Conservation (phyloP, 768 basidiomycete genomes). For the Leccinum boreale region DNA sequence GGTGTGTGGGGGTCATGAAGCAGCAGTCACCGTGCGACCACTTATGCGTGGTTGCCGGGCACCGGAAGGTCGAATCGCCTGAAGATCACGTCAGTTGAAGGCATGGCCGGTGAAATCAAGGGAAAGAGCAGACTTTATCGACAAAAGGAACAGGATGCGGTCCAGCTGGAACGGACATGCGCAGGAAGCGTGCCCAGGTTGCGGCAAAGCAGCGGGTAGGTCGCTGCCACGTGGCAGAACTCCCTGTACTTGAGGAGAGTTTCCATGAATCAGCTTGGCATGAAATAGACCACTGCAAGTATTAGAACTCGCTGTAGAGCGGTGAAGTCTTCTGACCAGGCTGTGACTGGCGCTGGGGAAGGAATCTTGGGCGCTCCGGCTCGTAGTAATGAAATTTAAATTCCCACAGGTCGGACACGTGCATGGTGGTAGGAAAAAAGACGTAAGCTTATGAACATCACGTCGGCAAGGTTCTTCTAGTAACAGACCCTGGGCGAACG, state of each 20-base stretch:
- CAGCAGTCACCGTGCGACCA: conserved; percentile 17
- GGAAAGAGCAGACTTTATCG: conserved; percentile 17
- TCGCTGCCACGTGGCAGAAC: conserved; percentile 12
- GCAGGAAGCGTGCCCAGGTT: conserved; percentile 18
- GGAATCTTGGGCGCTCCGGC: not conserved
- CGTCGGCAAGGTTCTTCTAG: not conserved
- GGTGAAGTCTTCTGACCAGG: not conserved
- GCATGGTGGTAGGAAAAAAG: conserved; percentile 14
- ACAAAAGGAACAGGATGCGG: conserved; percentile 12
- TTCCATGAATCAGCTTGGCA: not conserved
- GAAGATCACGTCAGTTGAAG: conserved; percentile 23
- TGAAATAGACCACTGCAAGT: not conserved
- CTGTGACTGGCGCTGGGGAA: not conserved
- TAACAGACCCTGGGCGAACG: not conserved
- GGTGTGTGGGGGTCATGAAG: conserved; percentile 21
- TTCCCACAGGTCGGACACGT: conserved; percentile 12
- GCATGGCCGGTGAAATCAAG: conserved; percentile 22
- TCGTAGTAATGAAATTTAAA: not conserved
- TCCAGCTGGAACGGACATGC: conserved; percentile 25
- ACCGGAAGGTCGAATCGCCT: conserved; percentile 22
- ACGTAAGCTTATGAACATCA: not conserved
- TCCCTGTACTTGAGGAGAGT: not conserved
- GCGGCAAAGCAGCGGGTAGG: not conserved
- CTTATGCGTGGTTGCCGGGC: conserved; percentile 24
- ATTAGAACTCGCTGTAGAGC: not conserved